A percentile compares a stretch with the other conserved stretches of the same genome.
phyloP scores from a whole-genome alignment of 768 basidiomycete species.

The Lenzites betulinus region DNA sequence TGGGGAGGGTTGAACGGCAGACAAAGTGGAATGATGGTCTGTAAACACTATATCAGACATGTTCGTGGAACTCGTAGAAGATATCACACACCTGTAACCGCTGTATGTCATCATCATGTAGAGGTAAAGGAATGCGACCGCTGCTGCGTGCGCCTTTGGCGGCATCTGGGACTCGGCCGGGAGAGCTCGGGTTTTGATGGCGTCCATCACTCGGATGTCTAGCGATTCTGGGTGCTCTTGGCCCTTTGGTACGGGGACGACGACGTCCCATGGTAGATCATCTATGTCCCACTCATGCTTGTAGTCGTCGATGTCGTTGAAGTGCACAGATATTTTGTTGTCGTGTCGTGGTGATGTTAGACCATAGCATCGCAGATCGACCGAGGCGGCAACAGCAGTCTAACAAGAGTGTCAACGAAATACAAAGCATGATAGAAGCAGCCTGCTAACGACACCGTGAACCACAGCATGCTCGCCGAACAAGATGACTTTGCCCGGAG shows the following conservation, averaged over 20 bases:
- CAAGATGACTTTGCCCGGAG: conserved; percentile 96
- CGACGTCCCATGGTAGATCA: conserved; percentile 77
- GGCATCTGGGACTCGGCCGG: conserved; percentile 36
- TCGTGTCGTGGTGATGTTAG: conserved; percentile 76
- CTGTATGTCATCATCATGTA: conserved; percentile 77
- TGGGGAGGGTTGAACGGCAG: conserved; percentile 85
- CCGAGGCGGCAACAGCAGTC: conserved; percentile 94
- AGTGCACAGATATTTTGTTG: conserved; percentile 69
- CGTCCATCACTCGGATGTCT: conserved; percentile 72
- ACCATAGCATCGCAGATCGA: conserved; percentile 94
- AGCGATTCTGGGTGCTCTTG: conserved; percentile 63
- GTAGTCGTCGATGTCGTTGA: conserved; percentile 78
- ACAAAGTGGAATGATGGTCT: conserved; percentile 82
- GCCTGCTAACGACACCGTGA: conserved; percentile 81
- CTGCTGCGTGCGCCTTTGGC: conserved; percentile 46
- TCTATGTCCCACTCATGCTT: conserved; percentile 81
- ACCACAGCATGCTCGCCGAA: conserved; percentile 99
- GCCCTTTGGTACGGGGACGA: conserved; percentile 52
- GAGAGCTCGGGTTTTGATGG: conserved; percentile 54
- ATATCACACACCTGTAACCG: conserved; percentile 53
- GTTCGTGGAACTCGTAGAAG: neutral
- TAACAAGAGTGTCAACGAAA: conserved; percentile 30
- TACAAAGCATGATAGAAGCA: neutral
- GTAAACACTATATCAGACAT: conserved; percentile 18
- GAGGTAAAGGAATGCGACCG: conserved; percentile 86